Evolutionary conservation across 1,284 basidiomycete genomes (phyloP).

Genomic region (Phaffia rhodozyma): DNA sequence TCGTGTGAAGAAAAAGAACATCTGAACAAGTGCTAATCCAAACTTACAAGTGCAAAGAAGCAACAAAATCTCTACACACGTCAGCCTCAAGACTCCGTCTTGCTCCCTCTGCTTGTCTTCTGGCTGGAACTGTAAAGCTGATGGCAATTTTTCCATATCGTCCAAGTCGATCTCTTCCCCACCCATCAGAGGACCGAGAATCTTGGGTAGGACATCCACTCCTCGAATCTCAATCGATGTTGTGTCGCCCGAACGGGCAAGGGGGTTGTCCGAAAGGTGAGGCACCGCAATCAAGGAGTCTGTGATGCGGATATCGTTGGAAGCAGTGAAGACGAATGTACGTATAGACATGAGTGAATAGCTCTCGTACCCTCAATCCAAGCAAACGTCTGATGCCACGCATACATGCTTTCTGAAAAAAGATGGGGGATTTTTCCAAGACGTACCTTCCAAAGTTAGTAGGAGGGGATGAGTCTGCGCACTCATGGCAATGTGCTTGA

Average conservation of each 20-base stretch:
- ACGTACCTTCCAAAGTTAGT: constrained; percentile 14
- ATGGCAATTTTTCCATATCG: constrained; percentile 76
- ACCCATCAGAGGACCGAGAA: constrained; percentile 83
- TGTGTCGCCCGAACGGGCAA: constrained; percentile 24
- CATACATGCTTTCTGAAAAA: too few species aligned
- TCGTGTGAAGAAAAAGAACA: neutral
- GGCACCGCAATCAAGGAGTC: constrained; percentile 11
- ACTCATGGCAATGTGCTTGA: constrained; percentile 43
- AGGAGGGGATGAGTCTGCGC: constrained; percentile 16
- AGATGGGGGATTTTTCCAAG: too few species aligned
- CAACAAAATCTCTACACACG: constrained; percentile 77
- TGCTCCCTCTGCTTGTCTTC: constrained; percentile 71
- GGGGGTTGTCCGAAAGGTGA: constrained; percentile 11
- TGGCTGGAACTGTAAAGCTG: constrained; percentile 76
- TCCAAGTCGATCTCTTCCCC: constrained; percentile 88
- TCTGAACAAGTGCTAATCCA: neutral
- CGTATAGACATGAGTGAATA: neutral
- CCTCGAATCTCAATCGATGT: constrained; percentile 55
- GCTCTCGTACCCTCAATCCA: too few species aligned
- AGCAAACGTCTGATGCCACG: too few species aligned
- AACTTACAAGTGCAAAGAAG: constrained; percentile 63
- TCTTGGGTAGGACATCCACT: constrained; percentile 65
- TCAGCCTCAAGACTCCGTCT: constrained; percentile 67
- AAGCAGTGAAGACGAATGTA: neutral
- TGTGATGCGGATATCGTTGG: neutral